phyloP scores from a whole-genome alignment of 2,329 filamentous ascomycete species.

The Pseudomassariella vexata region DNA sequence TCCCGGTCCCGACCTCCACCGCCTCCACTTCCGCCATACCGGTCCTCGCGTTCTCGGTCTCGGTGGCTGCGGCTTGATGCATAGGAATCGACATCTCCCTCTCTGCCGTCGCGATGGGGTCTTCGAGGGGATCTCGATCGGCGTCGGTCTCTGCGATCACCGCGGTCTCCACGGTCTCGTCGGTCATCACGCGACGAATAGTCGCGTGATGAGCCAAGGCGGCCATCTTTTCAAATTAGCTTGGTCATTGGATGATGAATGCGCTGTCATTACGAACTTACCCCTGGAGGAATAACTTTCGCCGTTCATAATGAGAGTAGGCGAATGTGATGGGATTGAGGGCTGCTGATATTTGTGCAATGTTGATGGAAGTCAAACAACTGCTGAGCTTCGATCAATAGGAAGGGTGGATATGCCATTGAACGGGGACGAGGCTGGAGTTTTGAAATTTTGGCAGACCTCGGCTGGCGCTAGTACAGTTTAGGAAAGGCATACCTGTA shows the following conservation, averaged over 20 bases:
- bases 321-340: constrained; percentile 9
- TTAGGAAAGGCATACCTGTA: too few species aligned
- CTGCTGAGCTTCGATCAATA: constrained; percentile 12
- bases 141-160: constrained; percentile 35
- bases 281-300: constrained; percentile 77
- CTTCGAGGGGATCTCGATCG: constrained; percentile 58
- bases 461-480: neutral
- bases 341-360: neutral
- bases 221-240: constrained; percentile 32
- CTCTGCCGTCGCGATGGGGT: constrained; percentile 66
- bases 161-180: constrained; percentile 33
- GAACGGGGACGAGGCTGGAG: constrained; percentile 26
- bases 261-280: constrained; percentile 31
- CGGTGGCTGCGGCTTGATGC: constrained; percentile 89
- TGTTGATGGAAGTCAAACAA: constrained; percentile 6
- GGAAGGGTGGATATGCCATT: constrained; percentile 13
- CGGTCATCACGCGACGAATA: constrained; percentile 43
- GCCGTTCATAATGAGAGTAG: constrained; percentile 64
- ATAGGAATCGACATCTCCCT: constrained; percentile 67
- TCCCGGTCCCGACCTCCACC: constrained; percentile 31
- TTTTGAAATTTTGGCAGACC: constrained; percentile 22
- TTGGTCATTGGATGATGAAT: constrained; percentile 15
- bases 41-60: constrained; percentile 88
- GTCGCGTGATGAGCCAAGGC: constrained; percentile 48
- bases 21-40: constrained; percentile 61